A percentile compares a stretch with the other conserved stretches of the same genome.
phyloP scores from a whole-genome alignment of 805 yeast genomes.

The Grigorovia yakushimaensis region DNA sequence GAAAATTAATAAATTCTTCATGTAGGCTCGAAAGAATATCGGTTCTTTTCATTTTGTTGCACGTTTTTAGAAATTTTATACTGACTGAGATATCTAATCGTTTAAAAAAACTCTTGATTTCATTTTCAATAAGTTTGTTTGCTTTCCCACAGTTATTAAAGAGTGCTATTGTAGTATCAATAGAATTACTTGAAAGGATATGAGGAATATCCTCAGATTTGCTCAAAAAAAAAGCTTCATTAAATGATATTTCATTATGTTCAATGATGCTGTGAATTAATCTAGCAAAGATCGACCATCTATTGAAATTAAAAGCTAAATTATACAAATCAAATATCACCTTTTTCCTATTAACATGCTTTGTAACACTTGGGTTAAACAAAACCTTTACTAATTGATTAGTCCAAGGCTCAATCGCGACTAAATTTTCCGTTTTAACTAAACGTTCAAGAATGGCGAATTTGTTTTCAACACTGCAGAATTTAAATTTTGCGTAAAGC shows the following conservation, averaged over 20 bases:
- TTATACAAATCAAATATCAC: background rate
- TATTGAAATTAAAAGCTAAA: background rate
- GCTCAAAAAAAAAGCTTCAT: background rate
- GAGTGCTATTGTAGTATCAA: background rate
- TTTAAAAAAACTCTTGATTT: too few relatives aligned
- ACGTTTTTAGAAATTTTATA: too few relatives aligned
- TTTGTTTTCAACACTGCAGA: too few relatives aligned
- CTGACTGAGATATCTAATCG: background rate
- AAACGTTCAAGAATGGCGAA: background rate
- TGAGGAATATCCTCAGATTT: background rate
- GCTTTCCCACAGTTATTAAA: background rate
- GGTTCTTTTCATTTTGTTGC: background rate
- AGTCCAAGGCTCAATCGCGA: background rate
- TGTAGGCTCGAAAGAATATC: background rate
- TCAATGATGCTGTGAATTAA: background rate
- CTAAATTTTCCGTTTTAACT: background rate
- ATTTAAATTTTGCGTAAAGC: background rate
- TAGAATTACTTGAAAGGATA: background rate
- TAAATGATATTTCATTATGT: background rate
- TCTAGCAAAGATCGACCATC: background rate
- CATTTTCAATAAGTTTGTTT: background rate
- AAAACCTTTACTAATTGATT: background rate
- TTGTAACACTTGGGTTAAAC: background rate
- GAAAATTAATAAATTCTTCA: background rate
- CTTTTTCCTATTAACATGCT: background rate